phyloP scores from a whole-genome alignment of 805 yeast genomes.

The Brettanomyces nanus region DNA sequence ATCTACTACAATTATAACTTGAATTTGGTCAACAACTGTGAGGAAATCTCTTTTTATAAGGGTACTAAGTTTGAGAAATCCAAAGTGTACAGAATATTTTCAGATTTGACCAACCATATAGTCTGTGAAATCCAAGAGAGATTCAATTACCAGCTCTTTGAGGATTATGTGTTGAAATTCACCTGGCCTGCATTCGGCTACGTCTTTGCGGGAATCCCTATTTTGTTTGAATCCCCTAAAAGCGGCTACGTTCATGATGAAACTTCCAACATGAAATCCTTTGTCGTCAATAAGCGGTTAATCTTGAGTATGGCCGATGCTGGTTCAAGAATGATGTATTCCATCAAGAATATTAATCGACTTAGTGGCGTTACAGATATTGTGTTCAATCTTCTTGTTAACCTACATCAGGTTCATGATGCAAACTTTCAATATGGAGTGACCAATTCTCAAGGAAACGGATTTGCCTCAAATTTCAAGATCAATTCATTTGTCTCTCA shows the following conservation, averaged over 20 bases:
- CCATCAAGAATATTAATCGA: slow-evolving; percentile 86
- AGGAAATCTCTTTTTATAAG: slow-evolving; percentile 89
- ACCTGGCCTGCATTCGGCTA: slow-evolving; percentile 97
- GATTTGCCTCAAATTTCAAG: slow-evolving; percentile 25
- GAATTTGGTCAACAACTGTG: slow-evolving; percentile 79
- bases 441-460: slow-evolving; percentile 11
- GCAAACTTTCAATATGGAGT: slow-evolving; percentile 41
- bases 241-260: slow-evolving; percentile 16
- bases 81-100: slow-evolving; percentile 54
- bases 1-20: slow-evolving; percentile 81
- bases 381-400: slow-evolving; percentile 66
- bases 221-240: slow-evolving; percentile 40
- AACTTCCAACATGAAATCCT: slow-evolving; percentile 62
- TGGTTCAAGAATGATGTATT: slow-evolving; percentile 88
- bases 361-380: slow-evolving; percentile 86
- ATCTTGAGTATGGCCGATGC: slow-evolving; percentile 92
- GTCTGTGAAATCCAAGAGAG: slow-evolving; percentile 41
- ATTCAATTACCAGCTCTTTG: slow-evolving; percentile 63
- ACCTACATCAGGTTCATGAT: slow-evolving; percentile 77
- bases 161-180: slow-evolving; percentile 81
- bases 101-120: slow-evolving; percentile 34
- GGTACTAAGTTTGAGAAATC: slow-evolving; percentile 74
- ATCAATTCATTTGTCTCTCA: slow-evolving; percentile 25
- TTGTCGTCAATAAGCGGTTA: slow-evolving; percentile 82
- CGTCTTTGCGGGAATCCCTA: slow-evolving; percentile 83